Conservation (phyloP, 208 protist genomes). For the Willaertia magna region DNA sequence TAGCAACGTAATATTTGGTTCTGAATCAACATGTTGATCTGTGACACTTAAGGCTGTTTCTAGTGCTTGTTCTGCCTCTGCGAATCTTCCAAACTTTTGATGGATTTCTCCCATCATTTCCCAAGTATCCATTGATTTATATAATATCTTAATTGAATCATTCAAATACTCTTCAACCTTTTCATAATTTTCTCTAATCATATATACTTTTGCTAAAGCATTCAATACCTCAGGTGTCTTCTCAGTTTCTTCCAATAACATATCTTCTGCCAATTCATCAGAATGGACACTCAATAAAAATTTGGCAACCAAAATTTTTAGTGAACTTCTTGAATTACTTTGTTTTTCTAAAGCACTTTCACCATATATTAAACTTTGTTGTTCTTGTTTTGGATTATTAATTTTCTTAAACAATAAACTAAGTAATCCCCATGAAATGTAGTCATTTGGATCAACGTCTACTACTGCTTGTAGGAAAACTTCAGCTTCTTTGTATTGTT, state of each 20-base stretch:
- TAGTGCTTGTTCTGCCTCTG: constrained; percentile 20
- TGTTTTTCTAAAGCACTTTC: neutral
- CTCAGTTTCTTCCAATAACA: neutral
- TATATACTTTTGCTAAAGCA: constrained; percentile 42
- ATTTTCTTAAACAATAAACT: constrained; percentile 44
- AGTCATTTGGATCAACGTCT: constrained; percentile 34
- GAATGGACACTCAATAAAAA: neutral
- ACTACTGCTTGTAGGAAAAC: constrained; percentile 63
- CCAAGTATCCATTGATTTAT: constrained; percentile 40
- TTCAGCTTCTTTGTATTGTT: constrained; percentile 57
- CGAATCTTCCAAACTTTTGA: neutral
- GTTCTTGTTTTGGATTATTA: neutral
- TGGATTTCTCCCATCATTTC: constrained; percentile 20
- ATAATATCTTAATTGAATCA: constrained; percentile 34
- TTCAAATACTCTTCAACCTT: constrained; percentile 43
- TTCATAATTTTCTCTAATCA: constrained; percentile 49
- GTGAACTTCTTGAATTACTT: neutral
- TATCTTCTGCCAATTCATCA: neutral
- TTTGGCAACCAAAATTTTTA: neutral
- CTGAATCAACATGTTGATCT: too few relatives aligned
- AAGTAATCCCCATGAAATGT: constrained; percentile 53
- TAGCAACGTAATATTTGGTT: constrained; percentile 22
- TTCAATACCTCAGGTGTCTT: neutral
- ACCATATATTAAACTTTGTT: neutral
- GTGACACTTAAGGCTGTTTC: constrained; percentile 19